Conservation (phyloP, 2,329 filamentous ascomycete genomes). For the Neofusicoccum umdonicola region DNA sequence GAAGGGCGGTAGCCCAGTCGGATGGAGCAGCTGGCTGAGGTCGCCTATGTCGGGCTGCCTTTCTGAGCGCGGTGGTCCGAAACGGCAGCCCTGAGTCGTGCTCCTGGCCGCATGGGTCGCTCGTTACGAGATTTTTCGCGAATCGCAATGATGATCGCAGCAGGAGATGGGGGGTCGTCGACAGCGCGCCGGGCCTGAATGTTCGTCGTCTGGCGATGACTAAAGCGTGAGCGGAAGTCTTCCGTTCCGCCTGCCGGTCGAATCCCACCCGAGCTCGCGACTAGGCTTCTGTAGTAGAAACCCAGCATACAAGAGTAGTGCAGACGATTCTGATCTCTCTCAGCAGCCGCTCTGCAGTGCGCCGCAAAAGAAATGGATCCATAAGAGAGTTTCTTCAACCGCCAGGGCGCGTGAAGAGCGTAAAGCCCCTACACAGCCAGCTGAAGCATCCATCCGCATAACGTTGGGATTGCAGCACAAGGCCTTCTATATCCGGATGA, state of each 20-base stretch:
- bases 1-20: not conserved
- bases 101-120: not conserved
- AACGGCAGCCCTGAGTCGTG: not conserved
- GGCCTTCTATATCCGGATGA: too few relatives aligned
- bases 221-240: not conserved
- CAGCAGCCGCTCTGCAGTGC: too few relatives aligned
- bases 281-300: too few relatives aligned
- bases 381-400: too few relatives aligned
- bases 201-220: not conserved
- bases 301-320: too few relatives aligned
- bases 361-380: too few relatives aligned
- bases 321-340: too few relatives aligned
- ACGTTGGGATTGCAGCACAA: too few relatives aligned
- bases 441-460: not conserved
- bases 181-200: not conserved
- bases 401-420: too few relatives aligned
- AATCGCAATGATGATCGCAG: constrained; percentile 2
- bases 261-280: too few relatives aligned
- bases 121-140: not conserved
- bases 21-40: not conserved
- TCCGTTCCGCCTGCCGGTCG: not conserved
- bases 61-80: not conserved
- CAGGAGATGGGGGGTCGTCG: not conserved
- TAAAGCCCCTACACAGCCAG: not conserved
- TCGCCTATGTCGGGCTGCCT: not conserved